Conservation (phyloP, 495 filamentous ascomycete genomes). For the Neurospora intermedia region DNA sequence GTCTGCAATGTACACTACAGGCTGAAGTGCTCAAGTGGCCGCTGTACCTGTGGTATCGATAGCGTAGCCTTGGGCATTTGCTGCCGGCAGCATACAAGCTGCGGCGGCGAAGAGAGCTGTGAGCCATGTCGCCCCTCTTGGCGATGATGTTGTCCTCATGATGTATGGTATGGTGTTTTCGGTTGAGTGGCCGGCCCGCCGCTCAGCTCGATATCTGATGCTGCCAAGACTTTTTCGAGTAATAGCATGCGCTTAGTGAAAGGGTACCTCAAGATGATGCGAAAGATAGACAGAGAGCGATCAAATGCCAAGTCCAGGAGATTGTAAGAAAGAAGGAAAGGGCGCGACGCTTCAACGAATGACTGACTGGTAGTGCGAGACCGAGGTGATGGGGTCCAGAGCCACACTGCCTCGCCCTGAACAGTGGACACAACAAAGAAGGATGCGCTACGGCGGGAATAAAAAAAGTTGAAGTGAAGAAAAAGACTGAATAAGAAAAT, state of each 20-base stretch:
- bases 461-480: neutral
- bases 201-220: neutral
- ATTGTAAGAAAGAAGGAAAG: neutral
- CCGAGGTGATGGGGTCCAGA: neutral
- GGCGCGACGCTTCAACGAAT: neutral
- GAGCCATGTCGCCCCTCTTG: constrained; percentile 11
- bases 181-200: neutral
- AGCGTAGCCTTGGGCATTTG: constrained; percentile 15
- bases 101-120: constrained; percentile 7
- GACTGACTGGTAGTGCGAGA: neutral
- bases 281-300: neutral
- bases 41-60: constrained; percentile 17
- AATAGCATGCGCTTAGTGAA: neutral
- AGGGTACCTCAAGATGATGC: neutral
- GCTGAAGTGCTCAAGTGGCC: neutral
- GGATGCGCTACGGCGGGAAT: neutral
- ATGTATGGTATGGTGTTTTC: neutral
- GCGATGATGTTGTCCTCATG: constrained; percentile 1
- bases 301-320: neutral
- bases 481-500: neutral
- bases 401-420: neutral
- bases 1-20: neutral
- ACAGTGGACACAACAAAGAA: neutral
- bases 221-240: neutral
- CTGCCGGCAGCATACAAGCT: constrained; percentile 8